Evolutionary conservation across 2,329 filamentous ascomycete species (phyloP), one percentile per base, ranked within the genome.

Genomic region (Magnaporthiopsis incrustans): DNA sequence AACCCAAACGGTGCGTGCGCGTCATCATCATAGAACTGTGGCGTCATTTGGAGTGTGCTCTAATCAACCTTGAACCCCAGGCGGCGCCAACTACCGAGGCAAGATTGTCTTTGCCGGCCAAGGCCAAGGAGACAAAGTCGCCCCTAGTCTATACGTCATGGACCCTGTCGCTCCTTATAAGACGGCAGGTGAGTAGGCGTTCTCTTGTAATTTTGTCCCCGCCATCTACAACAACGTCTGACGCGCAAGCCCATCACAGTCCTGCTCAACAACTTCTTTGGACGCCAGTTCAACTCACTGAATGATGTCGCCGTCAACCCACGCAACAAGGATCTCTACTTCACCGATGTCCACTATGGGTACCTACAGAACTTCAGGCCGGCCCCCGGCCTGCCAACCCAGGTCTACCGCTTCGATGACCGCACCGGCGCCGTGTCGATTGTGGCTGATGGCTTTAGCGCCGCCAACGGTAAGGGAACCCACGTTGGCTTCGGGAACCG

Each of bases 261-360:
- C 0, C 73, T 89, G 15, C 65, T 88, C 22, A 85, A 85, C 68
- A 85, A 83, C 71, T 89, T 77, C 70, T 84, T 84, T 61, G 84
- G 85, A 25, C 79, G 84, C 3, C 77, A 81, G 57, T 88, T 87
- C 73, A 85, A 81, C 70, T 86, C 84, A 0, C 73, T 86, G 14
- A 87, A 87, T 67, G 85, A 88, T 66, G 77, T 84, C 0, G 77
- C 79, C 1, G 70, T 85, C 64, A 79, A 86, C 67, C 78, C 84
- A 35, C 71, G 72, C 14, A 85, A 81, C 64, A 78, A 79, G n/a
- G 79, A 84, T 32, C 74, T 88, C n/a, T 89, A 86, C 75, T 88
- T 89, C 68, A 88, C 85, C 1, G 85, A 89, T 65, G 81, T 83
- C 0, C 77, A 80, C 10, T 88, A 88, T 67, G 86, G 84, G 3